A percentile compares a stretch with the other conserved stretches of the same genome.
Evolutionary conservation across 352 stramenopile species (phyloP).

Genomic region (Thalassiosira mediterranea): DNA sequence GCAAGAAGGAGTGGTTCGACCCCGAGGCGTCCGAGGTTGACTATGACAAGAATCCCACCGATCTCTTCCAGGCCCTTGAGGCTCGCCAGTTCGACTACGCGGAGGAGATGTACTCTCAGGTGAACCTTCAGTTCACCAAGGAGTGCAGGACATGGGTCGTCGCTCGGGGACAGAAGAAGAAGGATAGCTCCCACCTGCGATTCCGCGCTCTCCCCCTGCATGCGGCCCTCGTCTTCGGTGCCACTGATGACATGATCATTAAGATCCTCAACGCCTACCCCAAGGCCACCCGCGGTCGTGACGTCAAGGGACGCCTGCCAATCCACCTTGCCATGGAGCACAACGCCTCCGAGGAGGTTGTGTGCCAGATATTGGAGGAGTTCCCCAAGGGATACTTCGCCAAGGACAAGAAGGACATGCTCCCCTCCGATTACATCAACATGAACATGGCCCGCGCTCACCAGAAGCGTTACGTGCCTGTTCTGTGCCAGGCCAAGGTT

Average conservation of each 20-base stretch:
- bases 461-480: conserved; percentile 30
- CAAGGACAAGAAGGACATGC: conserved; percentile 48
- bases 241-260: conserved; percentile 35
- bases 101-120: conserved; percentile 21
- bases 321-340: conserved; percentile 52
- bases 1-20: conserved; percentile 49
- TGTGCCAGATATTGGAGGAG: conserved; percentile 30
- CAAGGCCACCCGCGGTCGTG: conserved; percentile 34
- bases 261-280: conserved; percentile 48
- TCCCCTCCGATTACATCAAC: conserved; percentile 47
- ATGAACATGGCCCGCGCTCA: conserved; percentile 16
- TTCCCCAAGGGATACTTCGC: conserved; percentile 51
- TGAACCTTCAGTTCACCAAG: conserved; percentile 33
- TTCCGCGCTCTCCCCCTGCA: conserved; percentile 49
- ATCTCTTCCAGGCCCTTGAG: conserved; percentile 54
- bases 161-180: conserved; percentile 29
- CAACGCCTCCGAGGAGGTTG: conserved; percentile 31
- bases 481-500: conserved; percentile 28
- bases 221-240: conserved; percentile 48
- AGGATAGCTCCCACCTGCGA: conserved; percentile 16
- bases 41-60: conserved; percentile 52
- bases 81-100: conserved; percentile 44
- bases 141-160: conserved; percentile 56
- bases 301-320: conserved; percentile 51
- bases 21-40: conserved; percentile 41